Conservation (phyloP, 75 land plant species). For the Sequoia sempervirens region DNA sequence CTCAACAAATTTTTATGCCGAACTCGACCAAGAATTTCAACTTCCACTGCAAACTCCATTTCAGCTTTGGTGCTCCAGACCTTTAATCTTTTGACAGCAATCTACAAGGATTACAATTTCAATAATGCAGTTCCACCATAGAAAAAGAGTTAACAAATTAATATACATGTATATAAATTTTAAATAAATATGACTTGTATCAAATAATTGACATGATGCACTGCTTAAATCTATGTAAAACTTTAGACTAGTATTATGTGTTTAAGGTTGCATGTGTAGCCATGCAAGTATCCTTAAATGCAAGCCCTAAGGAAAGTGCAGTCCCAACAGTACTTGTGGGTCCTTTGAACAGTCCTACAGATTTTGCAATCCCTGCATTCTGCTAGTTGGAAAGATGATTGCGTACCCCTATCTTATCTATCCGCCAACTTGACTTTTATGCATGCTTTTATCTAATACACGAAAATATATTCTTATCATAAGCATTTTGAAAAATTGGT, state of each 20-base stretch:
- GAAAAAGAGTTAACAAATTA: not conserved
- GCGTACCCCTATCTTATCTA: too few relatives aligned
- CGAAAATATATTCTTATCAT: not conserved
- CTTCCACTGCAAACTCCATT: conserved; percentile 82
- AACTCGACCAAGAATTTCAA: conserved; percentile 71
- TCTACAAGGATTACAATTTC: conserved; percentile 29
- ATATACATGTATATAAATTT: not conserved
- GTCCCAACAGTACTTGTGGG: not conserved
- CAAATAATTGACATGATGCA: not conserved
- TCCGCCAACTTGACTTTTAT: too few relatives aligned
- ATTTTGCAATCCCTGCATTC: not conserved
- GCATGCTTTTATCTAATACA: not conserved
- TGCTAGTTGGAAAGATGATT: not conserved
- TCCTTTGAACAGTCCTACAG: not conserved
- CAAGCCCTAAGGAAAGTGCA: not conserved
- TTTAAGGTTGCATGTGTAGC: not conserved
- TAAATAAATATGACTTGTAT: not conserved
- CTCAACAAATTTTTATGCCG: conserved; percentile 71
- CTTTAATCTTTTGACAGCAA: conserved; percentile 80
- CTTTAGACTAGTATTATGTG: not conserved
- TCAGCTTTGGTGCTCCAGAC: conserved; percentile 66
- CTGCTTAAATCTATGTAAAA: not conserved
- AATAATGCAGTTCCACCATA: not conserved
- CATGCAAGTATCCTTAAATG: not conserved
- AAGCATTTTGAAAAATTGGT: not conserved